Evolutionary conservation across 2,329 filamentous ascomycete genomes (phyloP), one percentile per base, ranked within the genome.

Genomic region (Ceratocystis papillata): DNA sequence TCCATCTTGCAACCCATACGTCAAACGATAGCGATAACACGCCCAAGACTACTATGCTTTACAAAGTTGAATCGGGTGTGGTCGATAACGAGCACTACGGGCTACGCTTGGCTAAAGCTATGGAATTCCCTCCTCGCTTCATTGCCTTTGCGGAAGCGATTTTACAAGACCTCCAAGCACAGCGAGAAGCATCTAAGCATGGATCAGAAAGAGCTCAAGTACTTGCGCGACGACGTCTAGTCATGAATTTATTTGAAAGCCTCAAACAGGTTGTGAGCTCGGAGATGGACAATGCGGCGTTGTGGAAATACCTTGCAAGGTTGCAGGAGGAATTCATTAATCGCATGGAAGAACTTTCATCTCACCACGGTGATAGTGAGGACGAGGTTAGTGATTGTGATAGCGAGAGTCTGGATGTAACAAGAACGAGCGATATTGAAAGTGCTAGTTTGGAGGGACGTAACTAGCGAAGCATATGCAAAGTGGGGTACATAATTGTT

Each of bases 21-120:
- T 78, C 78, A 1, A 74, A 77, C 0, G 76, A 64, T 28, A 45
- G 81, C 1, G 77, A 80, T 1, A 79, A 84, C 0, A 69, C 77
- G 2, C 78, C 79, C 1, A 84, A 82, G 45, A 88, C 96, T 77
- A 89, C 82, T 0, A 96, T 97, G 91, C 79, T 94, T 0, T 97
- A 97, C 76, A 92, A 86, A 69, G 82, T 96, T 46, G 80, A 83
- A 0, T 81, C 87, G 15, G 93, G 94, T 0, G 83, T 82, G 0
- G 83, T 89, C 0, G 77, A 83, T 66, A 85, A 90, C 65, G 78
- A 84, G 59, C 85, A 90, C 70, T 99, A 99, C 71, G 94, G 94
- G 0, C 81, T 96, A n/a, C 81, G 86, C 0, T 80, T 96, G 2
- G 91, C 93, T 0, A 83, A 84, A 41, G 82, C 90, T 0, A 80